These are phyloP conservation scores for Cantharellus cinnabarinus DNA, from an alignment of 768 basidiomycete species.

Conservation along the genomic window DNA sequence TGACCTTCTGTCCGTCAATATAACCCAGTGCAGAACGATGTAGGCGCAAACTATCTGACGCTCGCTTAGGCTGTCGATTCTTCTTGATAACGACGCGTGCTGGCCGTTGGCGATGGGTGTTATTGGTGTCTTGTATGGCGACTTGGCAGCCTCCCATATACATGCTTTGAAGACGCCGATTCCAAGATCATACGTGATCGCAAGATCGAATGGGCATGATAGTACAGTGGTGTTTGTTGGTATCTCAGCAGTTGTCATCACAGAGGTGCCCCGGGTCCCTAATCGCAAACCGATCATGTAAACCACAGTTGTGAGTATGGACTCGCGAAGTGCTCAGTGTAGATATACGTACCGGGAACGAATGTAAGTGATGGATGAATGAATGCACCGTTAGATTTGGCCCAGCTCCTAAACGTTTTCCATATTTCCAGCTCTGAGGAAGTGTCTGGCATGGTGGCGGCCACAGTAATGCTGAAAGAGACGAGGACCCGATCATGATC, in stretches of 20 bases:
- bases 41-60: slow-evolving; percentile 52
- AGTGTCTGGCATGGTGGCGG: neutral
- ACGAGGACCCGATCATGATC: neutral
- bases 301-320: neutral
- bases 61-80: slow-evolving; percentile 15
- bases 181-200: slow-evolving; percentile 36
- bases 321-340: neutral
- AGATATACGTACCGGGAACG: slow-evolving; percentile 22
- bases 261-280: slow-evolving; percentile 7
- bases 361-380: slow-evolving; percentile 30
- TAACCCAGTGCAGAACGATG: slow-evolving; percentile 41
- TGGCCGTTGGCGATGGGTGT: neutral
- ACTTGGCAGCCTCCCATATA: neutral
- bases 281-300: slow-evolving; percentile 22
- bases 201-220: slow-evolving; percentile 44
- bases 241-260: slow-evolving; percentile 25
- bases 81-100: neutral
- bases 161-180: slow-evolving; percentile 20
- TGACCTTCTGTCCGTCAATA: neutral
- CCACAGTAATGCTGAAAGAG: neutral
- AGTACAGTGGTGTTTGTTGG: slow-evolving; percentile 34
- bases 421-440: slow-evolving; percentile 10
- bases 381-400: slow-evolving; percentile 26
- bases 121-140: neutral
- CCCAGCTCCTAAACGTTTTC: slow-evolving; percentile 29